A percentile compares a stretch with the other conserved stretches of the same genome.
These are phyloP conservation scores for Dalbergia cochinchinensis DNA, from an alignment of 306 rosid species.

Conservation along the genomic window DNA sequence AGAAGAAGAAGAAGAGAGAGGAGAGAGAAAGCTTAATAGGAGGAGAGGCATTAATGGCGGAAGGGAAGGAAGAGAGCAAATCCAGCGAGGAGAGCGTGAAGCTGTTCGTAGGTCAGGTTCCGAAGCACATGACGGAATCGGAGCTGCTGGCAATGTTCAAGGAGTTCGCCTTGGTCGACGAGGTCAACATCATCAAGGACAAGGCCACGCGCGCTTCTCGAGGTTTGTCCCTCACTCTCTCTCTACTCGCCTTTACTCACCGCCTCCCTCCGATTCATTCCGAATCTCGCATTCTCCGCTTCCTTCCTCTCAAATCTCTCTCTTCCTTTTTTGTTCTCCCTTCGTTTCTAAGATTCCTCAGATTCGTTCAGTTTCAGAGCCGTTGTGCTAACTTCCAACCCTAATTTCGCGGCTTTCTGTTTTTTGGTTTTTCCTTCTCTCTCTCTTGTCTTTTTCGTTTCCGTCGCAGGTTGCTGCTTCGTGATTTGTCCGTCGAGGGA, in stretches of 20 bases:
- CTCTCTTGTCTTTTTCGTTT: not conserved
- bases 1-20: not conserved
- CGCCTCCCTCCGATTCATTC: not conserved
- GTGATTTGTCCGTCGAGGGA: slow-evolving; percentile 90
- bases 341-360: not conserved
- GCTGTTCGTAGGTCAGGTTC: slow-evolving; percentile 98
- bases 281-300: slow-evolving; percentile 40
- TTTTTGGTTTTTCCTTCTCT: no score
- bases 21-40: slow-evolving; percentile 29
- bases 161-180: slow-evolving; percentile 89
- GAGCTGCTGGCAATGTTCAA: slow-evolving; percentile 90
- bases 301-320: not conserved
- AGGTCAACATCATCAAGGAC: slow-evolving; percentile 99
- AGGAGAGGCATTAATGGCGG: slow-evolving; percentile 80
- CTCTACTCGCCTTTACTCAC: not conserved
- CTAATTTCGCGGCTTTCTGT: slow-evolving; percentile 43
- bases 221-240: slow-evolving; percentile 53
- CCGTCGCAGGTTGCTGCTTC: slow-evolving; percentile 86
- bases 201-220: slow-evolving; percentile 89
- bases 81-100: slow-evolving; percentile 92
- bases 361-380: not conserved
- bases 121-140: slow-evolving; percentile 90
- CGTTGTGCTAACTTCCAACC: slow-evolving; percentile 37
- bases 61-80: slow-evolving; percentile 77
- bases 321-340: not conserved